Conservation (phyloP, 768 basidiomycete genomes). For the Pulveroboletus sp. region DNA sequence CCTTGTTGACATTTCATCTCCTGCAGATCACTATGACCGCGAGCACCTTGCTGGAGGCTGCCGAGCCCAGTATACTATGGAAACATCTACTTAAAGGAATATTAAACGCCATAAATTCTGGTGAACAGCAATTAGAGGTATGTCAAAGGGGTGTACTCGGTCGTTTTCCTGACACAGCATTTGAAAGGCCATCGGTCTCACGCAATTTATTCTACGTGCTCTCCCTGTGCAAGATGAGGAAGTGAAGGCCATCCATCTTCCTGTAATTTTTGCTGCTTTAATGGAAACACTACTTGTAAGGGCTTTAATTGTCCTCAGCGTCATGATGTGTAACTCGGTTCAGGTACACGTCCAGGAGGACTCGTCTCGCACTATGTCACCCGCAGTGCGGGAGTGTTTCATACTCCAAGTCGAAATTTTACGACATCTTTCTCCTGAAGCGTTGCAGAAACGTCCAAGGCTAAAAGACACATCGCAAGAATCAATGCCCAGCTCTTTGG, state of each 20-base stretch:
- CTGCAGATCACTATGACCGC: slow-evolving; percentile 75
- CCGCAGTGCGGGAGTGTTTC: slow-evolving; percentile 41
- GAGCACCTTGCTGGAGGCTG: slow-evolving; percentile 86
- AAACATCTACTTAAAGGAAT: slow-evolving; percentile 61
- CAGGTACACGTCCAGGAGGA: slow-evolving; percentile 40
- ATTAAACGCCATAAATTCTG: slow-evolving; percentile 51
- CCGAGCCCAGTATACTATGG: slow-evolving; percentile 89
- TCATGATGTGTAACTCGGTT: slow-evolving; percentile 3
- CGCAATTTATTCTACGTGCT: slow-evolving; percentile 67
- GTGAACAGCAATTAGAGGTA: slow-evolving; percentile 49
- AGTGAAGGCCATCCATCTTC: slow-evolving; percentile 74
- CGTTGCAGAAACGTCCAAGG: slow-evolving; percentile 51
- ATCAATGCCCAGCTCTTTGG: slow-evolving; percentile 40
- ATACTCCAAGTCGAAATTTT: slow-evolving; percentile 54
- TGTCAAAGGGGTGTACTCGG: slow-evolving; percentile 4
- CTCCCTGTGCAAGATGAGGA: slow-evolving; percentile 88
- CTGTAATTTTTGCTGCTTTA: slow-evolving; percentile 70
- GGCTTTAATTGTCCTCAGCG: neutral
- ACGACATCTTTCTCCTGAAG: slow-evolving; percentile 46
- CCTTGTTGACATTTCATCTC: neutral
- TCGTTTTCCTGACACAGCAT: slow-evolving; percentile 3
- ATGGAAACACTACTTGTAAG: slow-evolving; percentile 64
- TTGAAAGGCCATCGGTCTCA: slow-evolving; percentile 61
- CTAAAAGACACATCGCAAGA: slow-evolving; percentile 37
- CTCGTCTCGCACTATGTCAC: slow-evolving; percentile 32